Percentiles rank a stretch among this genome's conserved stretches.
These are phyloP conservation scores for Takakia lepidozioides DNA, from an alignment of 225 moss, liverwort and hornwort species.

Conservation along the genomic window DNA sequence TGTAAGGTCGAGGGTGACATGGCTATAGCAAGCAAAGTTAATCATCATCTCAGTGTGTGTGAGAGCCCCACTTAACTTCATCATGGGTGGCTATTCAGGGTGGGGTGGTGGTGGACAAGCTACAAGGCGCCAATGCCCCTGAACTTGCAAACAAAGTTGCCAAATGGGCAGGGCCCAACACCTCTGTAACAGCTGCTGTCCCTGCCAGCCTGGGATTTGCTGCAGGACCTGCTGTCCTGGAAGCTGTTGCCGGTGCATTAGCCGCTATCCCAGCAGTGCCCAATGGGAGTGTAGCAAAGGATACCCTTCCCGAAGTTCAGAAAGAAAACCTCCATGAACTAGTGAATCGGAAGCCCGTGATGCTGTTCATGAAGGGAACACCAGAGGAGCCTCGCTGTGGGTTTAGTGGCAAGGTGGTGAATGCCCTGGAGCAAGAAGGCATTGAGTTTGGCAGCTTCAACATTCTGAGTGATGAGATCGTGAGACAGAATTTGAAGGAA, in stretches of 20 bases:
- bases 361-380: conserved; percentile 55
- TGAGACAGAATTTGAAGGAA: conserved; percentile 36
- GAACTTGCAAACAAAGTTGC: conserved; percentile 63
- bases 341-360: conserved; percentile 34
- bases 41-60: no score
- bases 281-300: conserved; percentile 19
- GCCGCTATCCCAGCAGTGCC: conserved; percentile 8
- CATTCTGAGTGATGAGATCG: conserved; percentile 35
- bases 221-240: conserved; percentile 44
- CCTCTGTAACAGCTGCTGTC: conserved; percentile 16
- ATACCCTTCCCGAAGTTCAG: conserved; percentile 21
- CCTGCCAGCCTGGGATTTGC: conserved; percentile 49
- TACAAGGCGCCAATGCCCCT: conserved; percentile 76
- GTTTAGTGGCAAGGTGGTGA: conserved; percentile 50
- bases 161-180: conserved; percentile 37
- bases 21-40: no score
- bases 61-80: no score
- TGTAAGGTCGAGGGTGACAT: no score
- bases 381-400: conserved; percentile 45
- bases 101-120: conserved; percentile 49
- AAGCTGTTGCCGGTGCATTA: conserved; percentile 30
- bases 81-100: conserved; percentile 28
- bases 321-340: conserved; percentile 32
- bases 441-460: conserved; percentile 43
- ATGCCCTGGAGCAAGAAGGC: conserved; percentile 29